Base-by-base conservation (phyloP, 306 rosid species). In the Phaseolus lunatus region DNA sequence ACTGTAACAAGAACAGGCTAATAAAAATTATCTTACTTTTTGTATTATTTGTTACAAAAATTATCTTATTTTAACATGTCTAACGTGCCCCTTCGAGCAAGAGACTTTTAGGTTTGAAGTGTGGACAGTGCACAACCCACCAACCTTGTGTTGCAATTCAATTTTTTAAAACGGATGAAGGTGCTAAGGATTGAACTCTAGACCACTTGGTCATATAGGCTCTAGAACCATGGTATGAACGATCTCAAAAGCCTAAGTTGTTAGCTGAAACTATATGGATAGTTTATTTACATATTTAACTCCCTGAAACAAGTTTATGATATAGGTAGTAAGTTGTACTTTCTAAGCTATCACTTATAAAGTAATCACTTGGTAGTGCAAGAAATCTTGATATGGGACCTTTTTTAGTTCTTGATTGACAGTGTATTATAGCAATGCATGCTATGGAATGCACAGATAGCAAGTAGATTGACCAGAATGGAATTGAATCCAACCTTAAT, bases 301-400 rank as follows among this genome's bases (percentile, higher is more conserved):
- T 59, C 41, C 66, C 20, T 2, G 66, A 19, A 76, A 27, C 53
- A 18, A 37, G 41, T 81, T 73, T 62, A 11, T 52, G 5, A 66
- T 70, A 11, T 52, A 9, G 65, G 58, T 14, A 9, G 53, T 49
- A 67, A 78, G 49, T 41, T 37, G 67, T 13, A 72, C 13, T 63
- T 82, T 43, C 64, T 23, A 64, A 71, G 65, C 43, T 57, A 82
- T 65, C 59, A 65, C 16, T 76, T 43, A 37, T 54, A 56, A 39
- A 39, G 3, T 43, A 50, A 16, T 49, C 56, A 69, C 45, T 52
- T 29, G 31, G 54, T 20, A 43, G 56, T 61, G 53, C 15, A 5
- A 52, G 18, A 82, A 71, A 49, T n/a, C 47, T 74, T 54, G 69
- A 37, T 61, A 54, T 2, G 37, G 27, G 18, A 77, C 44, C 53